phyloP scores from a whole-genome alignment of 345 rosid species.

The Fremontodendron californicum region DNA sequence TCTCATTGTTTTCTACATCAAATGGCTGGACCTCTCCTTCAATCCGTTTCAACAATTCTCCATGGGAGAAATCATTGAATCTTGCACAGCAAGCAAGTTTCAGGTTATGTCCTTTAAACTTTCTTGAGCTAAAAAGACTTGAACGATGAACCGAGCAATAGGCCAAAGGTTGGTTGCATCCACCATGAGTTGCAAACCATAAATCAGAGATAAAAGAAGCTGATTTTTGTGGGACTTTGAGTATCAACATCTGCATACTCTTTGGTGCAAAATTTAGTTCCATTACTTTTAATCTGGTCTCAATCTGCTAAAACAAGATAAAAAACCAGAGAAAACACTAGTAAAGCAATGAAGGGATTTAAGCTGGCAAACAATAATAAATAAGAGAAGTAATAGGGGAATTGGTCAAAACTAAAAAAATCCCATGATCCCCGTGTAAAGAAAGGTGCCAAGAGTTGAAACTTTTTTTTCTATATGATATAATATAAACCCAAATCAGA shows the following conservation, averaged over 20 bases:
- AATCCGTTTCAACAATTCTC: constrained; percentile 12
- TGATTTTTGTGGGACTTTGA: constrained; percentile 13
- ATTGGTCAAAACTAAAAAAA: neutral
- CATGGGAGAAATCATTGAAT: constrained; percentile 17
- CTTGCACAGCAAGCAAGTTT: constrained; percentile 19
- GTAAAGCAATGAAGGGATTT: neutral
- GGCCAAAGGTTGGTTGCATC: constrained; percentile 3
- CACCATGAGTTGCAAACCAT: constrained; percentile 6
- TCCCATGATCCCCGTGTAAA: constrained; percentile 19
- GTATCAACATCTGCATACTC: constrained; percentile 21
- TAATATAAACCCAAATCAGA: neutral
- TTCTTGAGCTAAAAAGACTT: constrained; percentile 17
- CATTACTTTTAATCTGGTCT: constrained; percentile 17
- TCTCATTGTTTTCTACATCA: neutral
- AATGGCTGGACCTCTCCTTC: constrained; percentile 16
- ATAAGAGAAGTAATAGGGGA: neutral
- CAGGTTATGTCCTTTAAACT: constrained; percentile 12
- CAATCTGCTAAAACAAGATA: neutral
- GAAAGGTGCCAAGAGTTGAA: neutral
- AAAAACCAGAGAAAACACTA: neutral
- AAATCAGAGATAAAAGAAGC: neutral
- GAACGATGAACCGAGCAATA: constrained; percentile 6
- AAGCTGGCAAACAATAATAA: neutral
- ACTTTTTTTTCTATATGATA: neutral
- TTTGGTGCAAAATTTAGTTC: constrained; percentile 24